A percentile compares a stretch with the other conserved stretches of the same genome.
Evolutionary conservation across 169 alveolate genomes (phyloP).

Genomic region (Eimeria sp.): DNA sequence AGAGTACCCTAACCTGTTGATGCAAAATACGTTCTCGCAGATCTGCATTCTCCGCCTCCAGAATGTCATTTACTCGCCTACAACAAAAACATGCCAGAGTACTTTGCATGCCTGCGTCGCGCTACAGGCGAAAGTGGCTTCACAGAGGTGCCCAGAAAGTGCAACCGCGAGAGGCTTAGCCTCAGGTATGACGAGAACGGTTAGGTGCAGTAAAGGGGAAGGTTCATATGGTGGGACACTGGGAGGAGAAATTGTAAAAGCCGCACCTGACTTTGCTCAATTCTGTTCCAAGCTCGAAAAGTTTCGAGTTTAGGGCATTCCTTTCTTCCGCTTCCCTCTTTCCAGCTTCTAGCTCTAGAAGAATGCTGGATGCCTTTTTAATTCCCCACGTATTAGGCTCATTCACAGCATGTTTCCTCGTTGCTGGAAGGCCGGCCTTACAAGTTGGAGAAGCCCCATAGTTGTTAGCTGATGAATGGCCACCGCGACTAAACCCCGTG

Average conservation of each 20-base stretch:
- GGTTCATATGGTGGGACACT: not conserved
- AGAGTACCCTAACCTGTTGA: conserved; percentile 27
- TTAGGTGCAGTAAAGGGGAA: not conserved
- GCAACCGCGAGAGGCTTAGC: not conserved
- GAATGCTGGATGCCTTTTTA: conserved; percentile 1
- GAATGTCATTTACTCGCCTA: conserved; percentile 72
- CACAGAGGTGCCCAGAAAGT: not conserved
- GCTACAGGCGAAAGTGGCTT: not conserved
- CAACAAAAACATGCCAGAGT: not conserved
- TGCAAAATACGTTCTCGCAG: conserved; percentile 65
- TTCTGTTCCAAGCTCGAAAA: conserved; percentile 62
- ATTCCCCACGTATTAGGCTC: conserved; percentile 3
- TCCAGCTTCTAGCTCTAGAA: conserved; percentile 53
- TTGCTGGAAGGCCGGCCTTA: not conserved
- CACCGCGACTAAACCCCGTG: not conserved
- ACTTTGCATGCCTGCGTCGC: not conserved
- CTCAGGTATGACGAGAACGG: not conserved
- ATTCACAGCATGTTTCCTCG: not conserved
- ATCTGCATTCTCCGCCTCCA: conserved; percentile 81
- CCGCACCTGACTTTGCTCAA: conserved; percentile 63
- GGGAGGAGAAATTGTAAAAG: not conserved
- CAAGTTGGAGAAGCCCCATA: not conserved
- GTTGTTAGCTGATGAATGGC: not conserved
- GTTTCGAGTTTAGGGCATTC: conserved; percentile 39
- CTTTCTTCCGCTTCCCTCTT: conserved; percentile 49